phyloP scores from a whole-genome alignment of 2,329 filamentous ascomycete species.

The Camptophora hylomeconis region DNA sequence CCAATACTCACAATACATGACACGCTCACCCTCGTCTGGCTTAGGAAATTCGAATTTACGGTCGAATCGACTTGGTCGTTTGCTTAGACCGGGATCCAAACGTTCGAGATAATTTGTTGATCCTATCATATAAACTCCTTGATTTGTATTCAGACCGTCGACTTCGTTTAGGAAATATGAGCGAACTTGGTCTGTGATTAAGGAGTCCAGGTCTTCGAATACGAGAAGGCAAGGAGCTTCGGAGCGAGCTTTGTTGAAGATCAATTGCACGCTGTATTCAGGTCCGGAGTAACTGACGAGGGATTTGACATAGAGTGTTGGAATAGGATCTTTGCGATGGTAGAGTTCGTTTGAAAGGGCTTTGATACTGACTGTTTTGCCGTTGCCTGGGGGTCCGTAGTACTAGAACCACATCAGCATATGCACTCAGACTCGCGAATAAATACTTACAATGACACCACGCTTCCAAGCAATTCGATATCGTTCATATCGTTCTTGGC shows the following conservation, averaged over 20 bases:
- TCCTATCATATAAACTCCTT: conserved; percentile 30
- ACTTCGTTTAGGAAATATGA: conserved; percentile 32
- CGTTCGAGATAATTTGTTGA: conserved; percentile 25
- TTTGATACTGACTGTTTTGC: conserved; percentile 34
- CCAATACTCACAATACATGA: conserved; percentile 33
- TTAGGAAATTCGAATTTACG: conserved; percentile 34
- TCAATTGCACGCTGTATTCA: conserved; percentile 15
- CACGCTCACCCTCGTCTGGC: conserved; percentile 24
- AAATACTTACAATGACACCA: conserved; percentile 32
- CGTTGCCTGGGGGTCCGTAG: conserved; percentile 27
- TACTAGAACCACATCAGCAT: too few species aligned
- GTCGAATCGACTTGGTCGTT: conserved; percentile 34
- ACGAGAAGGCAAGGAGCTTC: conserved; percentile 28
- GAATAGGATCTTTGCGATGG: conserved; percentile 23
- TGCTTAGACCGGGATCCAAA: conserved; percentile 29
- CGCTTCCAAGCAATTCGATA: conserved; percentile 35
- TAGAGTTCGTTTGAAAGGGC: conserved; percentile 31
- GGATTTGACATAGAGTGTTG: conserved; percentile 28
- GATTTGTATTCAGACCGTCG: conserved; percentile 27
- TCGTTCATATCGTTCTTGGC: conserved; percentile 26
- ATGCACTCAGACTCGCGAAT: too few species aligned
- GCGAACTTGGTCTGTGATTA: conserved; percentile 23
- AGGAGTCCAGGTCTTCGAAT: conserved; percentile 29
- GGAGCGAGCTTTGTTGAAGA: conserved; percentile 25
- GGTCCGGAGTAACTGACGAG: conserved; percentile 10